Percentiles rank a stretch among this genome's conserved stretches.
Conservation (phyloP, 495 filamentous ascomycete genomes). For the Lichenothelia convexa region DNA sequence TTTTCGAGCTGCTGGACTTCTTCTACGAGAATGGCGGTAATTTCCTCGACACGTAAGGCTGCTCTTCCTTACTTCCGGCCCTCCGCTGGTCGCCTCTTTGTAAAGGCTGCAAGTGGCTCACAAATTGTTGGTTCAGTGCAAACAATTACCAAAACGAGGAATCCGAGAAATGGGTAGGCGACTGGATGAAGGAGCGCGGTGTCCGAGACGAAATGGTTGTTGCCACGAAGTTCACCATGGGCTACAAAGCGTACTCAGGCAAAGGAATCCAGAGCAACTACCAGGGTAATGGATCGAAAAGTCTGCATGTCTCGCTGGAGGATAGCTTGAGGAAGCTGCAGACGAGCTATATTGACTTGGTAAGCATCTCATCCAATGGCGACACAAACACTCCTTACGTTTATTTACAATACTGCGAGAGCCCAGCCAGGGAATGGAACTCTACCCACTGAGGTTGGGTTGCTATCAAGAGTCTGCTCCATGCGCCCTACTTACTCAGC, state of each 20-base stretch:
- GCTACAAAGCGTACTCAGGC: constrained; percentile 14
- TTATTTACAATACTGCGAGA: no score
- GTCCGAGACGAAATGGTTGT: constrained; percentile 39
- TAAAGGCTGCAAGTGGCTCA: not conserved
- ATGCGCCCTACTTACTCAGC: no score
- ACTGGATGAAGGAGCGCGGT: constrained; percentile 37
- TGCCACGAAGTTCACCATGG: constrained; percentile 44
- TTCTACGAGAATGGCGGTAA: constrained; percentile 9
- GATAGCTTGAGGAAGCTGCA: constrained; percentile 39
- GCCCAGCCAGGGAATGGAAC: no score
- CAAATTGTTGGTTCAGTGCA: constrained; percentile 10
- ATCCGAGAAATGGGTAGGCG: constrained; percentile 48
- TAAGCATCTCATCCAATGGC: constrained; percentile 9
- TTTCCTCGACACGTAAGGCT: constrained; percentile 8
- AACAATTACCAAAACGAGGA: constrained; percentile 47
- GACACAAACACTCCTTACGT: no score
- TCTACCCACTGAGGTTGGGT: no score
- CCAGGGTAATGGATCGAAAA: constrained; percentile 39
- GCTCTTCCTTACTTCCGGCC: not conserved
- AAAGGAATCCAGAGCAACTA: constrained; percentile 33
- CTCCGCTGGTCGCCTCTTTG: no score
- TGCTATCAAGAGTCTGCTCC: no score
- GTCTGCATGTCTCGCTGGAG: constrained; percentile 32
- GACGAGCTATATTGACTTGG: constrained; percentile 45
- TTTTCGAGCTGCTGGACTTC: constrained; percentile 6